These are phyloP conservation scores for Entrophospora sp. DNA, from an alignment of 192 early-diverging fungal species.

Conservation along the genomic window DNA sequence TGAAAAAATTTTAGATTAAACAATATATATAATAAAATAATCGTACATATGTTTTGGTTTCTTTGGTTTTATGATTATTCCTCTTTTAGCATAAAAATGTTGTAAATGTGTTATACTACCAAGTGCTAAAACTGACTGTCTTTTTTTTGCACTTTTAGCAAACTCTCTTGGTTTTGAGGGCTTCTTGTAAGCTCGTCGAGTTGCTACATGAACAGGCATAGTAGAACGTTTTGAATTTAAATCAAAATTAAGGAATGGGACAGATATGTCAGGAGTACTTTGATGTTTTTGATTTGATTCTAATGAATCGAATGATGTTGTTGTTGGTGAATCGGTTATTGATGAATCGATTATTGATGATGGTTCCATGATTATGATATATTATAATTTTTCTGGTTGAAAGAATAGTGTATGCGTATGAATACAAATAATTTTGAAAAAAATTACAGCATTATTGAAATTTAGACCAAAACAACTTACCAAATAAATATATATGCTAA, in stretches of 20 bases:
- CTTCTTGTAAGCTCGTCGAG: conserved; percentile 11
- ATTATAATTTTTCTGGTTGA: too few species aligned
- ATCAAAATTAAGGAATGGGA: background rate
- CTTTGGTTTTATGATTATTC: conserved; percentile 23
- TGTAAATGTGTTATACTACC: conserved; percentile 49
- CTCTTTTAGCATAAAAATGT: conserved; percentile 46
- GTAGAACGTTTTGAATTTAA: background rate
- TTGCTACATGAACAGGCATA: background rate
- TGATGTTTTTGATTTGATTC: background rate
- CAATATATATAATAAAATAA: background rate
- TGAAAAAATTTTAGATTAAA: background rate
- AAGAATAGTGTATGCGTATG: too few species aligned
- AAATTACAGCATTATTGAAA: too few species aligned
- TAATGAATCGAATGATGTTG: background rate
- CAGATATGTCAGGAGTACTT: background rate
- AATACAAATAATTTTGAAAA: too few species aligned
- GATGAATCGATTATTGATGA: too few species aligned
- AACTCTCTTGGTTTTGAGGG: conserved; percentile 19
- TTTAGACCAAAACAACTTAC: too few species aligned
- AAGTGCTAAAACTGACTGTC: conserved; percentile 43
- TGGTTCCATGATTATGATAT: too few species aligned
- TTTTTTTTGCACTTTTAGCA: conserved; percentile 29
- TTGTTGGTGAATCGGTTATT: background rate
- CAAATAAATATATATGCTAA: too few species aligned
- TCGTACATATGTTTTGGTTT: conserved; percentile 20